Evolutionary conservation across 768 basidiomycete genomes (phyloP), one percentile per base, ranked within the genome.

Genomic region (Phlebiopsis gigantea): DNA sequence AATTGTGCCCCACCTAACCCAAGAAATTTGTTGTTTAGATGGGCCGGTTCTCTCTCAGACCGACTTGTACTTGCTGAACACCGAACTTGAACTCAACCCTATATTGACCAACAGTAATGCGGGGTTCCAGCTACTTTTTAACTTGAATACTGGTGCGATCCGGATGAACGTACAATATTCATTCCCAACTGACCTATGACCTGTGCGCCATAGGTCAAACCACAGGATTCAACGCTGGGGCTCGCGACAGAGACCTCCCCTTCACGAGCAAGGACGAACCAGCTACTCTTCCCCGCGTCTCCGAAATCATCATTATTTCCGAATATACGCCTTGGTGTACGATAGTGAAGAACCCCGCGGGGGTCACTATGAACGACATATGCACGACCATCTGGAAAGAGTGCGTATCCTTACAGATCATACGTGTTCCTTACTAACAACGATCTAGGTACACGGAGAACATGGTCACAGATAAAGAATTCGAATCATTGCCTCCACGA

Each of bases 21-120:
- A 44, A 43, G 19, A 46, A n/a, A 46, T 17, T 3, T 39, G 7
- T 39, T 46, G 49, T 34, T n/a, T 17, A 91, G 88, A 92, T 69
- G 90, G 88, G 0, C 90, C 90, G 5, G 81, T 92, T 5, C 77
- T 93, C 14, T 79, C 81, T 2, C 87, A 88, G 65, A 90, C 88
- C 0, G 90, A 93, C 65, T 77, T 93, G 14, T 93, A 90, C 69
- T 79, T 93, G 2, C 79, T 93, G 55, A 77, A 80, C 44, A 79
- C 56, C 26, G 80, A 84, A 15, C 76, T 93, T 2, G 81, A 88
- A 63, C 66, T 93, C 29, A 77, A 93, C 63, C 90, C 90, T 4
- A 84, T 91, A 66, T 78, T 93, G 12, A 74, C 76, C 34, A 78
- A 79, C 61, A 70, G 73, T 25, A 66, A 72, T 59, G 59, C 53